Base-by-base conservation (phyloP, 495 filamentous ascomycete species). In the Penicillium roqueforti region DNA sequence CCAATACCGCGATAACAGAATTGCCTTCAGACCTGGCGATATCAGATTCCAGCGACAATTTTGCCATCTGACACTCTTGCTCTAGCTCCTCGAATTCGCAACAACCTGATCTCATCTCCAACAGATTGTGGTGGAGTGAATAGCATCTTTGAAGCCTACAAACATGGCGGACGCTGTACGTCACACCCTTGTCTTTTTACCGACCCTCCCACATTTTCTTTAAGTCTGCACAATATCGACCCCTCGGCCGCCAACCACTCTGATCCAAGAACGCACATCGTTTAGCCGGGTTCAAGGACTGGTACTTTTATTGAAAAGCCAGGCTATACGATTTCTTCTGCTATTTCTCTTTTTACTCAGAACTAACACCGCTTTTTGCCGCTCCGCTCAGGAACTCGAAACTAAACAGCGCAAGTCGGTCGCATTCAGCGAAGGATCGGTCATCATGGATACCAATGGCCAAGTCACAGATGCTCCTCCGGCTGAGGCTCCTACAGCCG, bases 391-490 rank as follows among this genome's bases (percentile, higher is more conserved):
- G 68, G 63, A 74, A 67, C 60, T 63, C 47, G 67, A 68, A 57
- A 63, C 64, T 44, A 78, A 75, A 69, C 82, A 84, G 66, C 88
- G 91, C 72, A 96, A 96, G 68, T 92, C 88, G 31, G 91, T 96
- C 60, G 87, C 89, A 28, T 96, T 96, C 71, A 89, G 83, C 63
- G 88, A 92, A 71, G 88, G 86, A 56, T 77, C 86, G 46, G 83
- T 87, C 55, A 85, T 95, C 62, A 89, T 95, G 61, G 86, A 92
- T 74, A 81, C 82, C 65, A 87, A 93, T 77, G 91, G 91, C 52
- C 80, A 83, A 70, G 81, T 96, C 53, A 88, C 81, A 68, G 84
- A 91, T 58, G 70, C 75, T n/a, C 75, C 79, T 67, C 77, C 80
- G 28, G 75, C 79, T 55, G 83, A 86, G 65, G 86, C 89, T 68